Conservation (phyloP, 345 rosid genomes). For the Sisymbrium irio region DNA sequence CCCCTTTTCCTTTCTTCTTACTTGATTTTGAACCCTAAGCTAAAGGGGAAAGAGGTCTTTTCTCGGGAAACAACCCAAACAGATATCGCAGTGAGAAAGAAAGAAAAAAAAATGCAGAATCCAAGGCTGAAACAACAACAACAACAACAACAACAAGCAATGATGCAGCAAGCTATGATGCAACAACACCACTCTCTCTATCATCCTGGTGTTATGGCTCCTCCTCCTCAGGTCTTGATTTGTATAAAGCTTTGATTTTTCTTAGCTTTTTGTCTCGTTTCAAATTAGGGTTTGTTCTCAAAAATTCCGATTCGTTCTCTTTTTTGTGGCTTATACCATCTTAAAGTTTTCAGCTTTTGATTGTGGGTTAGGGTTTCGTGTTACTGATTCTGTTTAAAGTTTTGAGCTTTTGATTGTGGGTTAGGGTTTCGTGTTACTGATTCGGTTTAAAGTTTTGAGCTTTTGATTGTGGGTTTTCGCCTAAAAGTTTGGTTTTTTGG, state of each 20-base stretch:
- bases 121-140: slow-evolving; percentile 52
- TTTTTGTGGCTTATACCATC: not conserved
- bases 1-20: not conserved
- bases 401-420: slow-evolving; percentile 1
- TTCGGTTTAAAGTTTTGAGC: too few species aligned
- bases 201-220: slow-evolving; percentile 81
- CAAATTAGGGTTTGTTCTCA: not conserved
- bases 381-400: not conserved
- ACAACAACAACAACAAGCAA: slow-evolving; percentile 59
- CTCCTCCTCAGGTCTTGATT: slow-evolving; percentile 89
- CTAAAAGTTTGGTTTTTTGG: not conserved
- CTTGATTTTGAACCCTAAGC: slow-evolving; percentile 35
- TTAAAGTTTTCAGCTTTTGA: slow-evolving; percentile 2
- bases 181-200: slow-evolving; percentile 76
- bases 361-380: not conserved
- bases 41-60: not conserved
- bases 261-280: not conserved
- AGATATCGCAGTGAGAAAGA: slow-evolving; percentile 1
- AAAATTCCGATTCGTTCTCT: not conserved
- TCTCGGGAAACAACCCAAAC: slow-evolving; percentile 32
- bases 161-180: slow-evolving; percentile 92
- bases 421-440: not conserved
- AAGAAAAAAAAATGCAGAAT: slow-evolving; percentile 33
- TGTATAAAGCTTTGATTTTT: too few species aligned
- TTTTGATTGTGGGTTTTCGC: too few species aligned